Evolutionary conservation across 1,284 basidiomycete species (phyloP).

Genomic region (Ceratobasidium sp.): DNA sequence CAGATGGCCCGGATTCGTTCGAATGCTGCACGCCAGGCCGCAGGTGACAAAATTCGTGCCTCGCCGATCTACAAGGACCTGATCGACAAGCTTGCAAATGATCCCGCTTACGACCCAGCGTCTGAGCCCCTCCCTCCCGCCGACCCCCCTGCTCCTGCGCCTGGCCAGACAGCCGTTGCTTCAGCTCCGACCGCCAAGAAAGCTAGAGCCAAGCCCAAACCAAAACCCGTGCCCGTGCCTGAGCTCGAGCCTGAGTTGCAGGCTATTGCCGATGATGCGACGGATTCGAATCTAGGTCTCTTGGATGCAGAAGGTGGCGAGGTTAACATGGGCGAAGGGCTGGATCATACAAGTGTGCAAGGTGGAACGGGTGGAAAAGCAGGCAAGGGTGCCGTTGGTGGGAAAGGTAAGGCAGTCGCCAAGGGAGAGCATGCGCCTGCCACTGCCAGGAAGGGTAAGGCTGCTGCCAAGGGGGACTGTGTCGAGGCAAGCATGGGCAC

Average conservation of each 20-base stretch:
- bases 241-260: neutral
- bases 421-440: neutral
- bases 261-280: neutral
- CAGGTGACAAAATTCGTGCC: neutral
- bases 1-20: neutral
- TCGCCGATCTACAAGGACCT: neutral
- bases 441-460: neutral
- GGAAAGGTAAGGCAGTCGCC: neutral
- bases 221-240: neutral
- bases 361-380: no score
- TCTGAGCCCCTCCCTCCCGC: conserved; percentile 4
- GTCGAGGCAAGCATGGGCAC: neutral
- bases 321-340: neutral
- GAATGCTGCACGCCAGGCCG: neutral
- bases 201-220: neutral
- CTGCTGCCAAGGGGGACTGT: neutral
- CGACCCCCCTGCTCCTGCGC: neutral
- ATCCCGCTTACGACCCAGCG: conserved; percentile 20
- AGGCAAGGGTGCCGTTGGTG: neutral
- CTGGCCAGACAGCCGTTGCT: neutral
- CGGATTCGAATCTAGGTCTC: neutral
- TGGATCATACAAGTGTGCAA: no score
- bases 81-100: neutral
- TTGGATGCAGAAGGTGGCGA: neutral
- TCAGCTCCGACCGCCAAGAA: neutral